Base-by-base conservation (phyloP, 1,139 yeast species). In the Debaryomycetaceae sp. region DNA sequence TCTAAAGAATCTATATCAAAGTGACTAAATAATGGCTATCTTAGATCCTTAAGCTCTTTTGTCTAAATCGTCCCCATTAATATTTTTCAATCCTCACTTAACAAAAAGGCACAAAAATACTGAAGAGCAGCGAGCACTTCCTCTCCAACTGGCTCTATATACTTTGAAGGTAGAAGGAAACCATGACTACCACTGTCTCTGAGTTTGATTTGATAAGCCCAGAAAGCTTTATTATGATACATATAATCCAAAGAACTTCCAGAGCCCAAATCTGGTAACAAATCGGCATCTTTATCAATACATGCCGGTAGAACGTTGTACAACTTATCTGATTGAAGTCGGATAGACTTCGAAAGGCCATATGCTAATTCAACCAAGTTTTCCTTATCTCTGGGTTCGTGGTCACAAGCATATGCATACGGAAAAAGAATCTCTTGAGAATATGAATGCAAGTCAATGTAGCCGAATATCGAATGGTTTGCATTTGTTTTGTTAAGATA, bases 111-210 rank as follows among this genome's bases (percentile, higher is more conserved):
- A 54, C 88, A 80, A 63, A 87, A 87, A 60, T 85, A 87, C 56
- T 76, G 77, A 36, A 87, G 67, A 6, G 91, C 85, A 6, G 83
- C 78, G 59, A 81, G 81, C 34, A 85, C 75, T 61, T 89, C 96
- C 46, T 72, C 68, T 1, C 96, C 96, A 11, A 86, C 93, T 0
- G 95, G 91, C 24, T 64, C 71, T 49, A 89, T 88, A 58, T 73
- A 81, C 57, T 78, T 79, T 1, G 85, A 59, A 6, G 97, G 96
- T 41, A 88, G 70, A 52, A 89, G 70, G 60, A 87, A 89, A 1
- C 97, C 97, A 59, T 85, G 91, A 45, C 80, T 78, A 1, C 96
- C 96, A 20, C 86, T 80, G 61, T 88, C 96, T 56, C 97, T 76
- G 48, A 89, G 70, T 62, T 88, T 87, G 48, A 88, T 67, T 56